phyloP scores from a whole-genome alignment of 345 rosid species.

The Salix purpurea region DNA sequence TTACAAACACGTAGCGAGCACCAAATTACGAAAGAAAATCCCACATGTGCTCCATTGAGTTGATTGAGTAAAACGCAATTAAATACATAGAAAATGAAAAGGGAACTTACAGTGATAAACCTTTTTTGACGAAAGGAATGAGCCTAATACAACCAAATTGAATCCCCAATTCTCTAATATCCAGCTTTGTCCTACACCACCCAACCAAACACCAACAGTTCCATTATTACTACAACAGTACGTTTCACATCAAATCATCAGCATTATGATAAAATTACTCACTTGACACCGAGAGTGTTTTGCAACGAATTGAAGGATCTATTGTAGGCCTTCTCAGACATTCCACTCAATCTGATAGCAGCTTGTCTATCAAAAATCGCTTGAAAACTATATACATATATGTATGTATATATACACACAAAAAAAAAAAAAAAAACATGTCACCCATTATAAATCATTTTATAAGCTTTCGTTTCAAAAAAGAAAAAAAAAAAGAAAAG shows the following conservation, averaged over 20 bases:
- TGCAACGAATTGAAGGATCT: slow-evolving; percentile 77
- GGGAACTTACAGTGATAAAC: slow-evolving; percentile 58
- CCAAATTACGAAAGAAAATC: neutral
- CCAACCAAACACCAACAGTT: neutral
- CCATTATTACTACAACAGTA: neutral
- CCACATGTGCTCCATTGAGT: neutral
- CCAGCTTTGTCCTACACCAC: slow-evolving; percentile 54
- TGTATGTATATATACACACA: too few relatives aligned
- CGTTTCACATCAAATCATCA: neutral
- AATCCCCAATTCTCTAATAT: slow-evolving; percentile 70
- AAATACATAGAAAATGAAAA: neutral
- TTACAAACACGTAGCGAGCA: slow-evolving; percentile 33
- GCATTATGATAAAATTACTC: slow-evolving; percentile 14
- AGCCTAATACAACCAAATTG: slow-evolving; percentile 89
- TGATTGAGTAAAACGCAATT: neutral
- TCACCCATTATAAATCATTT: neutral
- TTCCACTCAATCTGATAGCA: slow-evolving; percentile 74
- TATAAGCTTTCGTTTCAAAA: neutral
- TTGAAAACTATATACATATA: slow-evolving; percentile 36
- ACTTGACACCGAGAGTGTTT: slow-evolving; percentile 80
- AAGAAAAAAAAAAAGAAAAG: neutral
- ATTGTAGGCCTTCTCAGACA: slow-evolving; percentile 83
- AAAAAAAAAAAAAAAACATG: too few relatives aligned
- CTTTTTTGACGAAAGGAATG: slow-evolving; percentile 66
- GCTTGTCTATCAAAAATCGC: slow-evolving; percentile 66